phyloP scores from a whole-genome alignment of 768 basidiomycete species.

The Mycena galericulata region DNA sequence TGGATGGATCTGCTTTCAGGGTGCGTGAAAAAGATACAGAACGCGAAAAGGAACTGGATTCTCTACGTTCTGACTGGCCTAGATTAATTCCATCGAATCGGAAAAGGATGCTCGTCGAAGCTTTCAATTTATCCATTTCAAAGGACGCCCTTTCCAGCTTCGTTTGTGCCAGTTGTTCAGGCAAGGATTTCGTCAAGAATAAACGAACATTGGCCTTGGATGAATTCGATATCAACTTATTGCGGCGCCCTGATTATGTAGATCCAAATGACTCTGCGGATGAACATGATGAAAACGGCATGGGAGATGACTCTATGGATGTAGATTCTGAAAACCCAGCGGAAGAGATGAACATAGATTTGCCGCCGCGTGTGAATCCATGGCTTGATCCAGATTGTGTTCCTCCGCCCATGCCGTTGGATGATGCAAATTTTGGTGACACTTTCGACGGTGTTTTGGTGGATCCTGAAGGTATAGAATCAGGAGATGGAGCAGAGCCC shows the following conservation, averaged over 20 bases:
- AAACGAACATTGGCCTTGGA: background rate
- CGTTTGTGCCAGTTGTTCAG: background rate
- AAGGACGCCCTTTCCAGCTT: background rate
- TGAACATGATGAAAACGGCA: background rate
- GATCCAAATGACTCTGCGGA: too few species aligned
- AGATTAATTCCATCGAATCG: background rate
- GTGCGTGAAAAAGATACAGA: background rate
- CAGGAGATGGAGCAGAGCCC: background rate
- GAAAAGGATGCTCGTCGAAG: background rate
- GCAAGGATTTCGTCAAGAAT: background rate
- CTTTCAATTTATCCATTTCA: background rate
- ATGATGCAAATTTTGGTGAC: background rate
- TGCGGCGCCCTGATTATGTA: background rate
- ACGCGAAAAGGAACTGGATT: background rate
- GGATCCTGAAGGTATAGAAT: constrained; percentile 2
- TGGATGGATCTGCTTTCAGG: background rate
- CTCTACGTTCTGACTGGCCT: background rate
- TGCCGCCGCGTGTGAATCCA: background rate
- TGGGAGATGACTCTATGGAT: background rate
- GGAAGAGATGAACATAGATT: too few species aligned
- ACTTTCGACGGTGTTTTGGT: background rate
- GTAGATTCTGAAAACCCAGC: too few species aligned
- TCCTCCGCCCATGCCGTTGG: background rate
- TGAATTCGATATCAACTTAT: background rate
- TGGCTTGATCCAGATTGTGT: constrained; percentile 1